Evolutionary conservation across 148 eudicot species (phyloP), one percentile per base, ranked within the genome.

Genomic region (Euryodendron excelsum): DNA sequence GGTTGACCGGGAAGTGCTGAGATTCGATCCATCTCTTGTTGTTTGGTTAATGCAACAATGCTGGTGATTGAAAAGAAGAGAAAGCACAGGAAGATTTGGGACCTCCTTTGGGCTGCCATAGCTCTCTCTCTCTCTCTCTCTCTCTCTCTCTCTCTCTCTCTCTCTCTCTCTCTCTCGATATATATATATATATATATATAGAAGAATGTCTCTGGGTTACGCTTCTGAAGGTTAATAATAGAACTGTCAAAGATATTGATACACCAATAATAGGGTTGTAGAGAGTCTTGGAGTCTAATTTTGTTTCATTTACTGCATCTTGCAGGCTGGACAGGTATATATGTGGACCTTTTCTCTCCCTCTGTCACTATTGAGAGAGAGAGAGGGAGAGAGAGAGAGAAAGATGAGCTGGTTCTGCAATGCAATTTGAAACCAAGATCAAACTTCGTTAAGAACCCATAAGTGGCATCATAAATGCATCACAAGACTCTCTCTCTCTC

Each of bases 1-100:
- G 90, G 90, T 50, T 88, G 90, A 1, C 90, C 90, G 0, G 88
- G 90, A 55, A 88, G 86, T 4, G 76, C 67, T 12, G 84, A 33
- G 25, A 88, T 81, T 17, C 84, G 77, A 44, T 88, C 90, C 58
- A 59, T 17, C 66, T 88, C 87, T 80, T 85, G 88, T 68, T 81
- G 66, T 78, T 82, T 25, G 0, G 81, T 78, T 37, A 71, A 18
- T 58, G 39, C 60, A 31, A 60, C 36, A 59, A 7, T 50, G n/a
- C 34, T 27, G 2, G 41, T 69, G 56, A 76, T 36, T 59, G 64
- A 61, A 15, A 23, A 70, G 37, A 25, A 1, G 36, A 81, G 13
- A 5, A 52, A 36, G 36, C 62, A n/a, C n/a, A 45, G 27, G 55
- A 81, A 63, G 2, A 70, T 12, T 27, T 75, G 31, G 3, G n/a